Evolutionary conservation across 2,329 filamentous ascomycete genomes (phyloP), one percentile per base, ranked within the genome.

Genomic region (Calonectria leucothoes): DNA sequence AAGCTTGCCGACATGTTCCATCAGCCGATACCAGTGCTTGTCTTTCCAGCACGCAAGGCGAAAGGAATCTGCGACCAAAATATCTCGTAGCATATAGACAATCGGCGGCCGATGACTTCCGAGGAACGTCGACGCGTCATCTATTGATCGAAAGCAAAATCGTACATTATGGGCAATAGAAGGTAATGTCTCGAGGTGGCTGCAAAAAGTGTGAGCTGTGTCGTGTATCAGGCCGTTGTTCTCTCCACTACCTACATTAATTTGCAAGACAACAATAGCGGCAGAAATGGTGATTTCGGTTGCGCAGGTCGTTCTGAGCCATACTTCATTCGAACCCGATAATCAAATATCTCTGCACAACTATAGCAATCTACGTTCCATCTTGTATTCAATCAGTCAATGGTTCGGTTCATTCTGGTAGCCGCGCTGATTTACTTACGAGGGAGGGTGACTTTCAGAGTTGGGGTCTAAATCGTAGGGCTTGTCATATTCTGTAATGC

Each of bases 121-220:
- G 3, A 59, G 31, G 6, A 59, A 59, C 3, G 55, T 59, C 3
- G 4, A 23, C 25, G 55, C 31, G 8, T 12, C n/a, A 7, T 8
- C 17, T 12, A 23, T 4, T 15, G n/a, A 23, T 25, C n/a, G 7
- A 14, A 59, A 59, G 15, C 31, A 37, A 7, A 59, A 37, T n/a
- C 20, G 31, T 7, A 59, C 55, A 59, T 59, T 59, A 4, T 59
- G 20, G 15, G 55, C 33, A 37, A 59, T 59, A 1, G 55, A 37
- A 25, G 55, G 20, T n/a, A 59, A 59, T 12, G 55, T 33, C 23
- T 59, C 55, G 6, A 59, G 55, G 23, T 59, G 55, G 4, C 55
- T 59, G n/a, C 1, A 2, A 37, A 37, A 37, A 37, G 1, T 59
- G 33, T 59, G n/a, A 59, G 31, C 3, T 2, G 7, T 23, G 31